phyloP scores from a whole-genome alignment of 306 rosid species.

The Quercus suber region DNA sequence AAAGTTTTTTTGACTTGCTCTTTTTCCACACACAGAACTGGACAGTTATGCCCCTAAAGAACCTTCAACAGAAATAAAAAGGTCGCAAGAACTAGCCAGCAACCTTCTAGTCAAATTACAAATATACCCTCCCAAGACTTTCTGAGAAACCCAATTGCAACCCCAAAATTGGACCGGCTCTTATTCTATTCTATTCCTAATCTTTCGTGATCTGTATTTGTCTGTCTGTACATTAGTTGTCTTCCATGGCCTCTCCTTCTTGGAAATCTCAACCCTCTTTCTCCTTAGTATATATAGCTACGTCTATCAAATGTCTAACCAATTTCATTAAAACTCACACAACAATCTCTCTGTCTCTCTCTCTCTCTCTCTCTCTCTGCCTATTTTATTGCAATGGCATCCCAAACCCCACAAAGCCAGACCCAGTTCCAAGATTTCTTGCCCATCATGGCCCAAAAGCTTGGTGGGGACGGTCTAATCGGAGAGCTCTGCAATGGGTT shows the following conservation, averaged over 20 bases:
- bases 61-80: too few relatives aligned
- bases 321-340: not conserved
- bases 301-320: conserved; percentile 11
- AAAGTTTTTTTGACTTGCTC: too few relatives aligned
- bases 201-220: not conserved
- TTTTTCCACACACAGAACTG: too few relatives aligned
- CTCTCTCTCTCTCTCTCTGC: not conserved
- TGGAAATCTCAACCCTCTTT: conserved; percentile 35
- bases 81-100: too few relatives aligned
- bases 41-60: too few relatives aligned
- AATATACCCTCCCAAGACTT: too few relatives aligned
- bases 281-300: not conserved
- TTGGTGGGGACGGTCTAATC: conserved; percentile 73
- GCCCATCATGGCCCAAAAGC: conserved; percentile 76
- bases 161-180: conserved; percentile 8
- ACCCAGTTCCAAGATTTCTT: conserved; percentile 58
- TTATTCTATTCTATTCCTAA: too few relatives aligned
- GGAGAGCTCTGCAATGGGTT: conserved; percentile 80
- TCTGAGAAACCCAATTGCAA: conserved; percentile 31
- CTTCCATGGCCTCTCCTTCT: conserved; percentile 59
- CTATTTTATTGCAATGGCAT: conserved; percentile 33
- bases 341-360: not conserved
- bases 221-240: conserved; percentile 50
- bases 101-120: too few relatives aligned
- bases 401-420: conserved; percentile 34